Percentiles rank a stretch among this genome's conserved stretches.
Conservation (phyloP, 2,329 filamentous ascomycete species). For the Sordariomycetes sp. region DNA sequence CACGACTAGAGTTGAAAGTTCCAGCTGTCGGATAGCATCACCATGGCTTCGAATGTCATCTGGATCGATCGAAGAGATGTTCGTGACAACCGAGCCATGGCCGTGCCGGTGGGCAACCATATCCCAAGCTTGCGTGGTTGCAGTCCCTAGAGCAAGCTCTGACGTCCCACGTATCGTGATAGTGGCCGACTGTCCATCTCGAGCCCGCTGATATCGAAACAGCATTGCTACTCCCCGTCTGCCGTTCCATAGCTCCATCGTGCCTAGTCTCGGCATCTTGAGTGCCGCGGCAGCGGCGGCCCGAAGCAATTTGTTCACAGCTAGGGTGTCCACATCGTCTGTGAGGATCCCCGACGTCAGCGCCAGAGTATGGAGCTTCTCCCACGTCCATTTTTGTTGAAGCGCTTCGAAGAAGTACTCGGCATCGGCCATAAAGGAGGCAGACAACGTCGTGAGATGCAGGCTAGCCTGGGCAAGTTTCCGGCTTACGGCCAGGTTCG, state of each 20-base stretch:
- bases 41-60: constrained; percentile 10
- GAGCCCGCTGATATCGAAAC: constrained; percentile 12
- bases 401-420: constrained; percentile 17
- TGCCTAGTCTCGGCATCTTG: constrained; percentile 18
- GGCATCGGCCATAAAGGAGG: constrained; percentile 21
- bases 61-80: constrained; percentile 9
- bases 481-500: constrained; percentile 13
- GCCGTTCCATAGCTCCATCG: constrained; percentile 23
- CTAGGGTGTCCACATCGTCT: constrained; percentile 7
- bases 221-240: constrained; percentile 11
- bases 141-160: constrained; percentile 8
- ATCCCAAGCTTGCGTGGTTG: constrained; percentile 14
- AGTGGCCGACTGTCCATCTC: constrained; percentile 9
- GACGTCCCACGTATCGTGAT: constrained; percentile 15
- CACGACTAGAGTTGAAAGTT: constrained; percentile 17
- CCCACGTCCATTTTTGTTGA: constrained; percentile 16
- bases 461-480: constrained; percentile 18
- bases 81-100: constrained; percentile 7
- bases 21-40: constrained; percentile 19
- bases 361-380: constrained; percentile 17
- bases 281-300: constrained; percentile 13
- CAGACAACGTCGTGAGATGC: constrained; percentile 16
- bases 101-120: constrained; percentile 10
- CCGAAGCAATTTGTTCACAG: constrained; percentile 16
- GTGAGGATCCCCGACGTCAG: constrained; percentile 19